Conservation (phyloP, 805 yeast genomes). For the Nakazawaea pomicola region DNA sequence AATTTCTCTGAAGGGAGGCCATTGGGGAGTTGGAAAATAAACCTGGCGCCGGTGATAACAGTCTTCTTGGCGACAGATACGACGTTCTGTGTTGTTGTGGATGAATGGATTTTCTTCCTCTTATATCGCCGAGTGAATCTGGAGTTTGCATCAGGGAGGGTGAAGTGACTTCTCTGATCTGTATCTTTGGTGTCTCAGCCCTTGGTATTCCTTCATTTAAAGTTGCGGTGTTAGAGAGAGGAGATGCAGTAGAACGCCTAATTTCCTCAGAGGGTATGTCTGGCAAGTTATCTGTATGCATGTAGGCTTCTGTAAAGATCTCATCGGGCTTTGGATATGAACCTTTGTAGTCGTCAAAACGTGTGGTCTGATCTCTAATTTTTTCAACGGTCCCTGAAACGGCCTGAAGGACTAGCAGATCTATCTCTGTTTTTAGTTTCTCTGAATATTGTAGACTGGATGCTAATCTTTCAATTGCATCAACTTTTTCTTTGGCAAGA, state of each 20-base stretch:
- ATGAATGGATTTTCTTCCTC: conserved; percentile 5
- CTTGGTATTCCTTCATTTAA: conserved; percentile 16
- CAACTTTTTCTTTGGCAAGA: conserved; percentile 60
- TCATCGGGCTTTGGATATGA: conserved; percentile 12
- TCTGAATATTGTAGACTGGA: conserved; percentile 72
- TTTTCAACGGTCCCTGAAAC: conserved; percentile 60
- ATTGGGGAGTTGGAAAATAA: conserved; percentile 39
- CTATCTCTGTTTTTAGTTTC: conserved; percentile 75
- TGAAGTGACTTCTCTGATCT: conserved; percentile 20
- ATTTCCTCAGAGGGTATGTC: conserved; percentile 16
- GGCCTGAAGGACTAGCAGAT: conserved; percentile 54
- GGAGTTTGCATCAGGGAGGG: background rate
- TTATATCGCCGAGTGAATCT: background rate
- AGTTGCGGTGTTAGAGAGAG: background rate
- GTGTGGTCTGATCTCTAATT: conserved; percentile 32
- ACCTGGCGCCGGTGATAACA: conserved; percentile 46
- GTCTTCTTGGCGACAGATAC: conserved; percentile 48
- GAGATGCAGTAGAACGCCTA: background rate
- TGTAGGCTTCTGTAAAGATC: conserved; percentile 36
- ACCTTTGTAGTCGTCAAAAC: conserved; percentile 12
- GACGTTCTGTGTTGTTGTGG: conserved; percentile 16
- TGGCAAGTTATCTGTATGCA: conserved; percentile 37
- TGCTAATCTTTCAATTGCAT: conserved; percentile 62
- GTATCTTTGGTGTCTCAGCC: conserved; percentile 22
- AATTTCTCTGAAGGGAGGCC: conserved; percentile 57